Percentiles rank a stretch among this genome's conserved stretches.
Evolutionary conservation across 129 eudicot species (phyloP).

Genomic region (Pittosporum tobira): DNA sequence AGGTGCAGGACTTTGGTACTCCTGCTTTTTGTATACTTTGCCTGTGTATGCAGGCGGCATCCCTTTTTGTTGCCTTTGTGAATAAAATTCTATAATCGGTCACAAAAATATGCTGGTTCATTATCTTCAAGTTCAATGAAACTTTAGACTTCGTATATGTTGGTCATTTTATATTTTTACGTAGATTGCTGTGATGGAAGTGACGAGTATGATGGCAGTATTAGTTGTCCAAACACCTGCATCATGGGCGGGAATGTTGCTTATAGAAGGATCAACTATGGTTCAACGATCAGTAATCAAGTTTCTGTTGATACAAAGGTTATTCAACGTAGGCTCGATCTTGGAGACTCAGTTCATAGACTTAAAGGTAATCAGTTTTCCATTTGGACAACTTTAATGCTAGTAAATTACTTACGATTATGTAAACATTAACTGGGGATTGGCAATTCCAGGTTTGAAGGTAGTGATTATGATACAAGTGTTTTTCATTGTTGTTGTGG

Average conservation of each 20-base stretch:
- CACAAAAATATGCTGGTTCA: background rate
- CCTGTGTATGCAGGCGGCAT: too few species aligned
- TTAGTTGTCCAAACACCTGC: constrained; percentile 71
- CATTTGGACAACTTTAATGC: background rate
- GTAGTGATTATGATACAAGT: constrained; percentile 49
- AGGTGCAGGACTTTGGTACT: too few species aligned
- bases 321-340: constrained; percentile 16
- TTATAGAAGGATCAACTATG: constrained; percentile 31
- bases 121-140: background rate
- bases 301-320: constrained; percentile 27
- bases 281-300: constrained; percentile 15
- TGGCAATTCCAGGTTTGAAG: constrained; percentile 63
- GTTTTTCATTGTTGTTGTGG: constrained; percentile 31
- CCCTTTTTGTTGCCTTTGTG: background rate
- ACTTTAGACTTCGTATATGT: constrained; percentile 1
- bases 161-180: constrained; percentile 1
- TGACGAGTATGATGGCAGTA: constrained; percentile 73
- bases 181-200: constrained; percentile 99
- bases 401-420: background rate
- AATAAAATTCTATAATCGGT: background rate
- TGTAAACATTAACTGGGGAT: background rate
- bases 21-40: too few species aligned
- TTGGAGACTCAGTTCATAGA: constrained; percentile 40
- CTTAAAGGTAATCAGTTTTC: constrained; percentile 46
- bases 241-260: constrained; percentile 83